These are phyloP conservation scores for Phytophthora rubi DNA, from an alignment of 352 stramenopile genomes.

Conservation along the genomic window DNA sequence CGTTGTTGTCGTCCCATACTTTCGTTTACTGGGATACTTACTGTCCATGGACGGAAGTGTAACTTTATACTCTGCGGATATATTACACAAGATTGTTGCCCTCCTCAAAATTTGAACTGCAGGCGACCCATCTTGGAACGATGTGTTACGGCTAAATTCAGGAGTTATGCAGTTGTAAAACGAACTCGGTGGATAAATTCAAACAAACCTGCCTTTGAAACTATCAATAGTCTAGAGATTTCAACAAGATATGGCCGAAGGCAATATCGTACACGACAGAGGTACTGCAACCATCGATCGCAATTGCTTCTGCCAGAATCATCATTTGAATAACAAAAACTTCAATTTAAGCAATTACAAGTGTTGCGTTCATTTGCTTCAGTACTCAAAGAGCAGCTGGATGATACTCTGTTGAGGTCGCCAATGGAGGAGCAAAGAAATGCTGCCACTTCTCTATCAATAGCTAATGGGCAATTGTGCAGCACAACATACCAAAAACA, in stretches of 20 bases:
- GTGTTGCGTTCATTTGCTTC: neutral
- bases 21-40: too few species aligned
- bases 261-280: neutral
- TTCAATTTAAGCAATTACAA: neutral
- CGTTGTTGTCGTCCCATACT: neutral
- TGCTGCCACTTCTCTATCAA: conserved; percentile 5
- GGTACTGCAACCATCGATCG: neutral
- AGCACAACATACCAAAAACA: neutral
- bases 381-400: neutral
- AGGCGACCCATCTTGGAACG: neutral
- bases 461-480: neutral
- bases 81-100: neutral
- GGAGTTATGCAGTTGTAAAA: neutral
- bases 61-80: too few species aligned
- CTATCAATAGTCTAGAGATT: neutral
- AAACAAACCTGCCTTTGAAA: neutral
- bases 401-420: neutral
- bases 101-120: neutral
- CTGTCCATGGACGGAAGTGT: too few species aligned
- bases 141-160: conserved; percentile 1
- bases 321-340: neutral
- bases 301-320: neutral
- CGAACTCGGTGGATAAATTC: neutral
- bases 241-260: neutral
- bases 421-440: neutral